A percentile compares a stretch with the other conserved stretches of the same genome.
Conservation (phyloP, 1,284 basidiomycete genomes). For the Exobasidium cylindrosporum region DNA sequence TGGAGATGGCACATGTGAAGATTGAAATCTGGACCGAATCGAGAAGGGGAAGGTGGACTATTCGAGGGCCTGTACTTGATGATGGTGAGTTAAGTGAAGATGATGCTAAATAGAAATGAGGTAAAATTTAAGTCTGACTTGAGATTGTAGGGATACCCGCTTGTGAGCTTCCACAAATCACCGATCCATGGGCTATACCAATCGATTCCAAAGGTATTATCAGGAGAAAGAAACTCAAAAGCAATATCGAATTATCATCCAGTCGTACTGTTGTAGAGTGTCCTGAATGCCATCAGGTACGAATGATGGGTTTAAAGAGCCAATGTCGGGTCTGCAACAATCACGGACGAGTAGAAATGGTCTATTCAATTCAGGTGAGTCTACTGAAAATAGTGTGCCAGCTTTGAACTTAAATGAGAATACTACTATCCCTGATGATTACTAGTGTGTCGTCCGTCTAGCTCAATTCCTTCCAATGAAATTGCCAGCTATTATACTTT, state of each 20-base stretch:
- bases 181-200: conserved; percentile 23
- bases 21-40: conserved; percentile 24
- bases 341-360: conserved; percentile 19
- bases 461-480: conserved; percentile 24
- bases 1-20: conserved; percentile 19
- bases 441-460: conserved; percentile 22
- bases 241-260: conserved; percentile 20
- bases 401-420: too few species aligned
- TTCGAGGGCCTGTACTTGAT: conserved; percentile 17
- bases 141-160: too few species aligned
- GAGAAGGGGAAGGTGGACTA: conserved; percentile 21
- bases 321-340: conserved; percentile 15
- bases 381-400: neutral
- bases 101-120: neutral
- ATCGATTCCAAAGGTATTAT: conserved; percentile 27
- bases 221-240: conserved; percentile 24
- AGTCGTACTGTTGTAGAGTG: conserved; percentile 22
- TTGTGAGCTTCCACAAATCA: conserved; percentile 15
- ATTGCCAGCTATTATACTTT: conserved; percentile 18
- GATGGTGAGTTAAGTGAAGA: conserved; percentile 13
- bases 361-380: conserved; percentile 17
- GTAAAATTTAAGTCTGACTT: neutral
- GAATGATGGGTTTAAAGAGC: neutral
- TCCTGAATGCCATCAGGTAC: conserved; percentile 17
- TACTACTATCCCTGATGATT: too few species aligned